Evolutionary conservation across 148 eudicot genomes (phyloP), one percentile per base, ranked within the genome.

Genomic region (Spergularia marina): DNA sequence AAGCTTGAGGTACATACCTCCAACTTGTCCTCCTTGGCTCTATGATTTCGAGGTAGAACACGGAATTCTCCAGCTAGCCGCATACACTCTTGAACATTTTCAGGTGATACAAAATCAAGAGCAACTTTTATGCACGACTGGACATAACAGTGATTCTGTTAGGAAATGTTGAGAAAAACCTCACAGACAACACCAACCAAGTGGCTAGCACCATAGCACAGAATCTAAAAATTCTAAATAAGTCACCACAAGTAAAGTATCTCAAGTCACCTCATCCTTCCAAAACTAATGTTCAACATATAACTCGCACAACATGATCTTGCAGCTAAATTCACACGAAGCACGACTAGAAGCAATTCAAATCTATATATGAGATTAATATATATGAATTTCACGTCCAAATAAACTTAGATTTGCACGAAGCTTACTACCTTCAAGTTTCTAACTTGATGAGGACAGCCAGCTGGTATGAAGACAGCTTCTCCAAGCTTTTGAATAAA

Each of bases 401-500:
- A 53, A 12, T 52, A 51, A 58, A 30, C 34, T 39, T 7, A 49
- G 44, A 30, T 23, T 16, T 44, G 53, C 57, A 14, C 2, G 61
- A 61, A 20, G 59, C 20, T 60, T 51, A 6, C 10, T 85, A 89
- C 91, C 89, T 84, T 85, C 77, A 89, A 69, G 82, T 86, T 89
- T 77, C 89, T 85, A 66, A 89, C 92, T 89, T 89, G 92, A 74
- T 89, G 87, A 17, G 89, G 85, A 59, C 89, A 85, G 65, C 92
- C 89, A 72, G 88, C 92, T 30, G 92, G 89, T 69, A 89, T 85
- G 72, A 86, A 86, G 30, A 89, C 92, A 20, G 92, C 92, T 75
- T 89, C 89, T 44, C 88, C 92, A 30, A 83, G 80, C 57, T 85
- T 85, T 78, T 89, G 92, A 53, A 85, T 79, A 83, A 86, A 89